These are phyloP conservation scores for Geranium brycei DNA, from an alignment of 345 rosid species.

Conservation along the genomic window DNA sequence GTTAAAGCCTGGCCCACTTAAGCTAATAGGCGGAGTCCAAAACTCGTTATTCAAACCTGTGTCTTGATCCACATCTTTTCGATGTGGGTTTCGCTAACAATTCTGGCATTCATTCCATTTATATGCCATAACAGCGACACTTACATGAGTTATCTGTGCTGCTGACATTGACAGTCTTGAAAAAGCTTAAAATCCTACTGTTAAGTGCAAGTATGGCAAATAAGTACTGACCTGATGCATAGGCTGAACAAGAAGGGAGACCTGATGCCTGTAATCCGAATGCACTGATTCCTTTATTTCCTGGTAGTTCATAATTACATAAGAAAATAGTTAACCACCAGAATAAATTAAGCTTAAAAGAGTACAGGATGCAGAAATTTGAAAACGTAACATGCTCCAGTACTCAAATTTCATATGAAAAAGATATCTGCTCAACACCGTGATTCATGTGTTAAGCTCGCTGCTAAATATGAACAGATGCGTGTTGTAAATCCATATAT, in stretches of 20 bases:
- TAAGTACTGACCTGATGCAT: slow-evolving; percentile 71
- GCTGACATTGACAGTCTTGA: background rate
- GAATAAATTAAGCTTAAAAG: too few relatives aligned
- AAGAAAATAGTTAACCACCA: background rate
- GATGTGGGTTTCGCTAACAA: too few relatives aligned
- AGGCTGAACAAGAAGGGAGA: slow-evolving; percentile 80
- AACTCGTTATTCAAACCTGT: too few relatives aligned
- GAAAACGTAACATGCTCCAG: too few relatives aligned
- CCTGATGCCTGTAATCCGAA: slow-evolving; percentile 65
- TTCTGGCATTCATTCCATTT: too few relatives aligned
- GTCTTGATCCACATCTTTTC: too few relatives aligned
- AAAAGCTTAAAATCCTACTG: background rate
- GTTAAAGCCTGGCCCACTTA: too few relatives aligned
- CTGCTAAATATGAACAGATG: background rate
- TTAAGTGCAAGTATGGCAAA: too few relatives aligned
- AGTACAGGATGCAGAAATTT: background rate
- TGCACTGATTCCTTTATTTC: slow-evolving; percentile 71
- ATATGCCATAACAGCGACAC: too few relatives aligned
- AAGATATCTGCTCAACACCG: background rate
- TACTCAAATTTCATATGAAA: background rate
- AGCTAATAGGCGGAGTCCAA: too few relatives aligned
- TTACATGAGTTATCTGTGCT: too few relatives aligned
- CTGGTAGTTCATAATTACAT: slow-evolving; percentile 22
- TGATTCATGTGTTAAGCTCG: background rate
- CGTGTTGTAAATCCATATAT: background rate